Base-by-base conservation (phyloP, 2,329 filamentous ascomycete species). In the Exophiala oligosperma region DNA sequence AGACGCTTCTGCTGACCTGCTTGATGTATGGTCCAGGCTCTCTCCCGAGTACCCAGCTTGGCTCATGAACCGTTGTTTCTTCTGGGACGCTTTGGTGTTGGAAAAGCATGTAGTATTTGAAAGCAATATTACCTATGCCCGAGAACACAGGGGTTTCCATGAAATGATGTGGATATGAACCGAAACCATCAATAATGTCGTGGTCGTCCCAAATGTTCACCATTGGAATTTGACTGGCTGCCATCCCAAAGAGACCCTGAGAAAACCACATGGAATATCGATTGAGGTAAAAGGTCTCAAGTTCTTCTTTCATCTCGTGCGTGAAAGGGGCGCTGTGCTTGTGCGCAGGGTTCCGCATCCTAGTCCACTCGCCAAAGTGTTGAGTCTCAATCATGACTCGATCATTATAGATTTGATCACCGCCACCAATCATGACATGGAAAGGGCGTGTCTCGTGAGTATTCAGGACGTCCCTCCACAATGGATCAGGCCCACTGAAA, bases 81-180 rank as follows among this genome's bases (percentile, higher is more conserved):
- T 87, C 84, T 0, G 85, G 77, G 2, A 96, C 80, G 65, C 89
- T 96, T 73, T 99, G 95, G 67, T 99, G 94, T 73, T 99, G 94
- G 77, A 99, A 99, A 7, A 99, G 82, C 86, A 99, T 88, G 69
- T 99, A 99, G 75, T 97, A 99, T 73, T 99, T 99, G 83, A 94
- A 97, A 0, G 93, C 93, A 50, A 97, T 86, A 38, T 89, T 89
- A 2, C 94, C 95, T 7, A 99, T 75, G 0, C 95, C 94, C 1
- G 87, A 88, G 71, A 99, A 96, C 0, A 97, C 90, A 0, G 91
- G 89, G 2, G 90, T 91, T 64, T 84, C 85, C 91, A 97, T 97
- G 69, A 96, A 94, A 65, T 90, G 85, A 65, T 97, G 84, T 3
- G 92, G 87, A 72, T 97, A 99, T 0, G 92, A 96, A 5, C 94